Conservation (phyloP, 1,284 basidiomycete genomes). For the Ceratorhiza oryzae-sativae region DNA sequence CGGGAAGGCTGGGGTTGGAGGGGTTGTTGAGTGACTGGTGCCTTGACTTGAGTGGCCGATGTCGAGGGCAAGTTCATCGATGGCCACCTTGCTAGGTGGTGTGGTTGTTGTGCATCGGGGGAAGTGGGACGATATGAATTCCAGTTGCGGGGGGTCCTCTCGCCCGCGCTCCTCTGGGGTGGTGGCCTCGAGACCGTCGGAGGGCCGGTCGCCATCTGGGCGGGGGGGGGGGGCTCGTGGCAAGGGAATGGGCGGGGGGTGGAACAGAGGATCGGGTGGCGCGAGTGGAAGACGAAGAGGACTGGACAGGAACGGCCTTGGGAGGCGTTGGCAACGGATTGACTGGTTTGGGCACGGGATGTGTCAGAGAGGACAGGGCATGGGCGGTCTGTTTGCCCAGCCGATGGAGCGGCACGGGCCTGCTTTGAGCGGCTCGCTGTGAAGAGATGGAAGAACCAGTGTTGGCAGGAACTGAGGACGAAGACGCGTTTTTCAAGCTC, state of each 20-base stretch:
- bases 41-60: neutral
- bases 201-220: too few species aligned
- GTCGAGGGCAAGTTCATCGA: neutral
- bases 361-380: neutral
- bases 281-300: neutral
- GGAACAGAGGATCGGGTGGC: neutral
- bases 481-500: constrained; percentile 20
- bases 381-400: constrained; percentile 20
- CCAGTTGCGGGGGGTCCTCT: neutral
- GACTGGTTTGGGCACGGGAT: neutral
- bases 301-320: neutral
- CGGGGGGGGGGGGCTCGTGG: neutral
- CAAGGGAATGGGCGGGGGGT: neutral
- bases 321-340: neutral
- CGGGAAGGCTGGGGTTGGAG: neutral
- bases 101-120: neutral
- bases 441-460: constrained; percentile 3
- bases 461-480: constrained; percentile 15
- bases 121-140: constrained; percentile 15
- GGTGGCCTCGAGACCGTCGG: neutral
- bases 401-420: constrained; percentile 24
- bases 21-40: neutral
- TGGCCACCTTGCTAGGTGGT: neutral
- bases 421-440: neutral
- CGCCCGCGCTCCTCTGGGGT: neutral